Conservation (phyloP, 495 filamentous ascomycete genomes). For the Apiosordaria backusii region DNA sequence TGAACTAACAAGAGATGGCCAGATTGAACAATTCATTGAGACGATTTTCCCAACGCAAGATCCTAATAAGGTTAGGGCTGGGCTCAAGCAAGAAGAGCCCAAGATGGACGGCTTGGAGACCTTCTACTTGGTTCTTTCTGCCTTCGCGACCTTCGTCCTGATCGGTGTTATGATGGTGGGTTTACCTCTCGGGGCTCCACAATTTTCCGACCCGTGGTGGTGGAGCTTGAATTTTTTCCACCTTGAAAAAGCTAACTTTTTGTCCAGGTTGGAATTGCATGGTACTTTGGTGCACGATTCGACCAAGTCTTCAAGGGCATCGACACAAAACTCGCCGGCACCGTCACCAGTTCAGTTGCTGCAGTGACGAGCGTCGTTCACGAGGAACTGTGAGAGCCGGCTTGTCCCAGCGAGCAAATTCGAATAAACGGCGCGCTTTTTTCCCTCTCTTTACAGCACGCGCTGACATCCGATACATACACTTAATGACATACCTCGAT, state of each 20-base stretch:
- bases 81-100: slow-evolving; percentile 21
- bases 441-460: slow-evolving; percentile 9
- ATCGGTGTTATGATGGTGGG: slow-evolving; percentile 47
- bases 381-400: slow-evolving; percentile 40
- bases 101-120: slow-evolving; percentile 37
- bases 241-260: neutral
- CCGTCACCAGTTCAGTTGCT: slow-evolving; percentile 16
- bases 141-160: slow-evolving; percentile 32
- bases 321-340: slow-evolving; percentile 23
- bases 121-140: slow-evolving; percentile 33
- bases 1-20: slow-evolving; percentile 12
- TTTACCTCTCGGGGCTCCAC: neutral
- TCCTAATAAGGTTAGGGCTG: slow-evolving; percentile 42
- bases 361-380: slow-evolving; percentile 26
- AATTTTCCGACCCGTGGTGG: slow-evolving; percentile 12
- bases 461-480: slow-evolving; percentile 6
- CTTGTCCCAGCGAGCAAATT: slow-evolving; percentile 3
- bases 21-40: slow-evolving; percentile 98
- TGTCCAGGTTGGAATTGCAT: slow-evolving; percentile 62
- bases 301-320: slow-evolving; percentile 44
- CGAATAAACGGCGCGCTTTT: slow-evolving; percentile 9
- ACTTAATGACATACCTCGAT: slow-evolving; percentile 18
- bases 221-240: neutral
- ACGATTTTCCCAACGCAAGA: slow-evolving; percentile 77
- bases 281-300: slow-evolving; percentile 59